phyloP scores from a whole-genome alignment of 805 yeast genomes.

The Isabelozyma pseudorhagii region DNA sequence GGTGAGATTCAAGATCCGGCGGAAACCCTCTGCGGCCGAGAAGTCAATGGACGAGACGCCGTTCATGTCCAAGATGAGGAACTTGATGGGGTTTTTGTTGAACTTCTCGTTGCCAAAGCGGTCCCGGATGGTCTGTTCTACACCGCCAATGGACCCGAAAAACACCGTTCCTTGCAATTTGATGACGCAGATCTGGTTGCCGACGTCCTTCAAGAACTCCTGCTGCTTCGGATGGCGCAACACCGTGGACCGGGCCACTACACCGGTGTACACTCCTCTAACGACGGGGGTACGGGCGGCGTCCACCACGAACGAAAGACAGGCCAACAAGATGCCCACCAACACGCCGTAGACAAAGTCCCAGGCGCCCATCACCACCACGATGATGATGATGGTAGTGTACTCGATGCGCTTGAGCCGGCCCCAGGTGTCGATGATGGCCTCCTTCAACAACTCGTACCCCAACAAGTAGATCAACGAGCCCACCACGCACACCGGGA shows the following conservation, averaged over 20 bases:
- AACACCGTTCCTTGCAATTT: conserved; percentile 86
- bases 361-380: conserved; percentile 92
- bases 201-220: conserved; percentile 78
- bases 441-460: conserved; percentile 83
- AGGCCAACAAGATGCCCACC: conserved; percentile 87
- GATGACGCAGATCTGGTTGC: conserved; percentile 84
- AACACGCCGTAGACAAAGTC: conserved; percentile 93
- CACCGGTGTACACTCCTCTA: conserved; percentile 79
- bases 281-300: conserved; percentile 84
- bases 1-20: conserved; percentile 76
- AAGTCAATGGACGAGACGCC: conserved; percentile 82
- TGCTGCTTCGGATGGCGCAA: conserved; percentile 87
- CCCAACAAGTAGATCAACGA: conserved; percentile 87
- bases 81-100: conserved; percentile 63
- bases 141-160: conserved; percentile 93
- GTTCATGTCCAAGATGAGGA: conserved; percentile 79
- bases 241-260: conserved; percentile 87
- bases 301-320: conserved; percentile 91
- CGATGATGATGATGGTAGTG: conserved; percentile 77
- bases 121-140: conserved; percentile 70
- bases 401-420: conserved; percentile 76
- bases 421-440: conserved; percentile 80
- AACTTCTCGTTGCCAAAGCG: conserved; percentile 57
- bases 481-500: conserved; percentile 96
- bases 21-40: conserved; percentile 94